phyloP scores from a whole-genome alignment of 495 filamentous ascomycete genomes.

The Cladorrhinum samala region DNA sequence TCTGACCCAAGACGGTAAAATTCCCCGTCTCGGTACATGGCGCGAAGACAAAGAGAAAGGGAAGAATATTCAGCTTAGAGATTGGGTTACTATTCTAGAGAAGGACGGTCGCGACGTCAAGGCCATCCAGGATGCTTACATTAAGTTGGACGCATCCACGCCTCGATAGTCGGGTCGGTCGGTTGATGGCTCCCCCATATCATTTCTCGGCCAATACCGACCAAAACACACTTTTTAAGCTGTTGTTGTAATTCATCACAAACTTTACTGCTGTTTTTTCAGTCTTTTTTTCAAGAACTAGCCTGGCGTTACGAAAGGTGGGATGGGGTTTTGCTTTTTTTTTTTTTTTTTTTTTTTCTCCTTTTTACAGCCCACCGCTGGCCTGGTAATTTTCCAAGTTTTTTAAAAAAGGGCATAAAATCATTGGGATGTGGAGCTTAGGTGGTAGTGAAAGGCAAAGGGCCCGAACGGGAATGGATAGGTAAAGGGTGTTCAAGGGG shows the following conservation, averaged over 20 bases:
- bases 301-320: background rate
- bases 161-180: too few species aligned
- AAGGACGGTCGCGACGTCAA: constrained; percentile 50
- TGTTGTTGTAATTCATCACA: too few species aligned
- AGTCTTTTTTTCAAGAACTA: background rate
- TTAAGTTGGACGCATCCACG: constrained; percentile 38
- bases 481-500: too few species aligned
- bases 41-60: constrained; percentile 58
- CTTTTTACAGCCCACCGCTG: too few species aligned
- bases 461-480: too few species aligned
- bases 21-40: constrained; percentile 50
- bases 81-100: constrained; percentile 61
- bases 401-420: too few species aligned
- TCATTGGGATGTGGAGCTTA: too few species aligned
- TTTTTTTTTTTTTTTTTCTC: constrained; percentile 1
- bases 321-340: background rate
- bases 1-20: constrained; percentile 33
- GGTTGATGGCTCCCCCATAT: too few species aligned
- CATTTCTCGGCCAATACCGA: too few species aligned
- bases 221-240: too few species aligned
- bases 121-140: constrained; percentile 50
- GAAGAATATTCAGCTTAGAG: constrained; percentile 60
- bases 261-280: background rate
- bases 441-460: too few species aligned
- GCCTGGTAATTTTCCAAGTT: too few species aligned